A percentile compares a stretch with the other conserved stretches of the same genome.
Evolutionary conservation across 2,329 filamentous ascomycete genomes (phyloP).

Genomic region (Fusarium beomiforme): DNA sequence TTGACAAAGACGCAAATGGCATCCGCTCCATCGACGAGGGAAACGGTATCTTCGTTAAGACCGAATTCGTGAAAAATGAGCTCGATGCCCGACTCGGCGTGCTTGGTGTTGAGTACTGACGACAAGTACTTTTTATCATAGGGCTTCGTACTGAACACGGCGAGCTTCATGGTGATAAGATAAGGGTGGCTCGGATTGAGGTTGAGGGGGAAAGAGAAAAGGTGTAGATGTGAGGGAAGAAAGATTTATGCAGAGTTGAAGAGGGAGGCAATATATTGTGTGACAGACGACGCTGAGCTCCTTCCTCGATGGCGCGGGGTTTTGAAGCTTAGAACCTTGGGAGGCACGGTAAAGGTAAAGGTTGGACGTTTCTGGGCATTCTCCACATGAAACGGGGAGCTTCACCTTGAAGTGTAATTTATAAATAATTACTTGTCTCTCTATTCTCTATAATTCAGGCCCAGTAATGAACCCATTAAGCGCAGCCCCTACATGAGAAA

Average conservation of each 20-base stretch:
- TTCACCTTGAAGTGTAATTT: slow-evolving; percentile 9
- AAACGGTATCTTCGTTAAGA: slow-evolving; percentile 64
- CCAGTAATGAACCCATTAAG: not conserved
- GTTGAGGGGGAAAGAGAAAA: not conserved
- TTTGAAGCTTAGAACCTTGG: slow-evolving; percentile 24
- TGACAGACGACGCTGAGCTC: slow-evolving; percentile 5
- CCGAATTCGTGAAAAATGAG: slow-evolving; percentile 68
- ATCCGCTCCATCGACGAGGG: slow-evolving; percentile 61
- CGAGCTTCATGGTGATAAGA: slow-evolving; percentile 60
- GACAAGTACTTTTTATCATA: slow-evolving; percentile 69
- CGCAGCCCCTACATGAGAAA: not conserved
- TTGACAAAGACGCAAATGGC: slow-evolving; percentile 77
- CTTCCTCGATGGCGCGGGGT: slow-evolving; percentile 32
- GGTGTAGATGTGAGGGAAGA: not conserved
- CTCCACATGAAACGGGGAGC: slow-evolving; percentile 29
- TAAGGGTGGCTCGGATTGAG: not conserved
- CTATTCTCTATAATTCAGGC: not conserved
- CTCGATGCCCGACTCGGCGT: slow-evolving; percentile 52
- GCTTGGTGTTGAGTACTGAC: slow-evolving; percentile 50
- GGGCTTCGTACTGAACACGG: slow-evolving; percentile 72
- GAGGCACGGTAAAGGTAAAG: not conserved
- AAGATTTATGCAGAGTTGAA: not conserved
- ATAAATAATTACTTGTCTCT: not conserved
- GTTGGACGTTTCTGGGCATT: slow-evolving; percentile 22
- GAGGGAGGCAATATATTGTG: not conserved